Evolutionary conservation across 2,329 filamentous ascomycete species (phyloP), one percentile per base, ranked within the genome.

Genomic region (Beauveria australis): DNA sequence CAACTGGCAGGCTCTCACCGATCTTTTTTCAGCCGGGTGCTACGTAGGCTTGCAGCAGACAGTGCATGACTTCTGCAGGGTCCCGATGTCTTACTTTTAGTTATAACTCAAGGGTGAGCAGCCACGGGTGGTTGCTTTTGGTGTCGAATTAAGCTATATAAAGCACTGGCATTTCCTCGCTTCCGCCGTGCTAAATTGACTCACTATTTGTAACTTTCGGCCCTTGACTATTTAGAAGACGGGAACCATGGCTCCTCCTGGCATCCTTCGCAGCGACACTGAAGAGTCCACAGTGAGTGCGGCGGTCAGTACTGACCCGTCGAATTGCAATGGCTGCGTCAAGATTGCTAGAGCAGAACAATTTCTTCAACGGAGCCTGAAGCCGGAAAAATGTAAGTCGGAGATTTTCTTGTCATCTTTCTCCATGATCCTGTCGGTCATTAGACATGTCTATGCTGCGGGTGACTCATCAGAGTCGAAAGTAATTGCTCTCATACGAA

Each of bases 301-400:
- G 18, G 26, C 56, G 1, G 24, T 51, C 14, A 18, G 16, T 5
- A 12, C 30, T 7, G 19, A 18, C 33, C 16, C 26, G 56, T 44
- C 58, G 26, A 47, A 22, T 10, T 61, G 59, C n/a, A 24, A 49
- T 30, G 59, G 59, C 18, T 61, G 59, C 53, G 46, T 44, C 44
- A 51, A 56, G 46, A 61, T 61, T 61, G 59, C 52, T 37, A 43
- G 43, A 22, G 52, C 52, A 51, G 59, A 60, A 30, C 41, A 48
- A 14, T 52, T 60, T 30, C 51, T 53, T 7, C 43, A 44, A 18
- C 8, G 16, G 6, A 43, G 24, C 5, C 9, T 19, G 12, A 28
- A 26, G 1, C 41, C 41, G 24, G 43, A 60, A 41, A 26, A 40
- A 3, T 1, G 58, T 53, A 41, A 60, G 58, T 40, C 7, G 24